phyloP scores from a whole-genome alignment of 225 moss, liverwort and hornwort species.

The Bryoerythrophyllum caledonicum region DNA sequence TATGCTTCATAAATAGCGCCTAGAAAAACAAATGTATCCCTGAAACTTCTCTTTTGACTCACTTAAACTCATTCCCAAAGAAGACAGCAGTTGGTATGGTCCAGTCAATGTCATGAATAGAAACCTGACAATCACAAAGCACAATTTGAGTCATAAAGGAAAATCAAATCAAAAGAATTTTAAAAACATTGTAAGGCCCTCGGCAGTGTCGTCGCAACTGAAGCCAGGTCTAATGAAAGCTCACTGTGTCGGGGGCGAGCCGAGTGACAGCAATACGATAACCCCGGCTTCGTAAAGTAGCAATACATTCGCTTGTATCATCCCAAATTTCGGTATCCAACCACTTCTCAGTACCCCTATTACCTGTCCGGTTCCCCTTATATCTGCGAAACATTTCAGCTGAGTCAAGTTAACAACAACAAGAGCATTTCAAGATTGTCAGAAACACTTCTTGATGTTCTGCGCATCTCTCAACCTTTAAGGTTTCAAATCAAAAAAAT shows the following conservation, averaged over 20 bases:
- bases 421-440: slow-evolving; percentile 13
- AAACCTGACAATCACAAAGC: slow-evolving; percentile 46
- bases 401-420: slow-evolving; percentile 20
- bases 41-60: slow-evolving; percentile 22
- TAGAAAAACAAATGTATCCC: slow-evolving; percentile 13
- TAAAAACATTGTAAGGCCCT: neutral
- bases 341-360: slow-evolving; percentile 96
- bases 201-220: neutral
- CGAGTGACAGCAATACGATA: slow-evolving; percentile 97
- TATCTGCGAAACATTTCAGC: slow-evolving; percentile 52
- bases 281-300: slow-evolving; percentile 67
- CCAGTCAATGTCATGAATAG: slow-evolving; percentile 97
- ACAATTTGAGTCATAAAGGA: slow-evolving; percentile 5
- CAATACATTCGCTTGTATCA: slow-evolving; percentile 60
- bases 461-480: slow-evolving; percentile 1
- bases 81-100: slow-evolving; percentile 91
- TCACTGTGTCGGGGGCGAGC: slow-evolving; percentile 82
- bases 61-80: slow-evolving; percentile 61
- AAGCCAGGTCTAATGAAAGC: slow-evolving; percentile 10
- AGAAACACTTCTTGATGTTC: neutral
- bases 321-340: slow-evolving; percentile 92
- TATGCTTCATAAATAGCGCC: neutral
- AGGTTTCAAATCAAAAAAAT: neutral
- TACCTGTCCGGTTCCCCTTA: slow-evolving; percentile 78
- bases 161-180: neutral